Conservation (phyloP, 177 flowering plant species). For the Telopea speciosissima region DNA sequence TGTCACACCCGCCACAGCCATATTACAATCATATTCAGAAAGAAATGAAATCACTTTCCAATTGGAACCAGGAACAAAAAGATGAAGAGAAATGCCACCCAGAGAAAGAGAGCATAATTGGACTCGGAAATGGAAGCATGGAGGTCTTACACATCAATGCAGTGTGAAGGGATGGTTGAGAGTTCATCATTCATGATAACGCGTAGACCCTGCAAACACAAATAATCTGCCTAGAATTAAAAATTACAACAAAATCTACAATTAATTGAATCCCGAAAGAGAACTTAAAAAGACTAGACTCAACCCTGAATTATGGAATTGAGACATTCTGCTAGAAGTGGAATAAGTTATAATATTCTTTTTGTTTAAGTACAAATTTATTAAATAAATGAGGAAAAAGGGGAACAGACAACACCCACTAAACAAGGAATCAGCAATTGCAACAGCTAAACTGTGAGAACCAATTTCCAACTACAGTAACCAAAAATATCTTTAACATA, state of each 20-base stretch:
- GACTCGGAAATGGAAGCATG: background rate
- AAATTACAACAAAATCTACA: background rate
- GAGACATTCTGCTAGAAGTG: background rate
- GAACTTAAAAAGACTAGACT: background rate
- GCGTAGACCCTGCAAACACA: slow-evolving; percentile 62
- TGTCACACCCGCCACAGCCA: too few species aligned
- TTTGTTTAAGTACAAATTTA: too few species aligned
- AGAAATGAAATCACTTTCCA: too few species aligned
- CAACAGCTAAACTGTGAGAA: background rate
- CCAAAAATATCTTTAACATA: background rate
- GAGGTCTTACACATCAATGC: slow-evolving; percentile 69
- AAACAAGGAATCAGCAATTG: background rate
- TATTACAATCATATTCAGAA: background rate
- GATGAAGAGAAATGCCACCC: background rate
- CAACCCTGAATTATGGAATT: background rate
- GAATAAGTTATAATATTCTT: background rate
- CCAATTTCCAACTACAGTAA: background rate
- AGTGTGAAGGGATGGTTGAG: slow-evolving; percentile 68
- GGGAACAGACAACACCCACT: too few species aligned
- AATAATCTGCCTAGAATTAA: background rate
- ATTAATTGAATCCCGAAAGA: background rate
- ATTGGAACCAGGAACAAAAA: background rate
- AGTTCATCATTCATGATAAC: slow-evolving; percentile 97
- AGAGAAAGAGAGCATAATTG: background rate
- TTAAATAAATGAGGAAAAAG: too few species aligned